Base-by-base conservation (phyloP, 2,329 filamentous ascomycete genomes). In the Clonostachys solani region DNA sequence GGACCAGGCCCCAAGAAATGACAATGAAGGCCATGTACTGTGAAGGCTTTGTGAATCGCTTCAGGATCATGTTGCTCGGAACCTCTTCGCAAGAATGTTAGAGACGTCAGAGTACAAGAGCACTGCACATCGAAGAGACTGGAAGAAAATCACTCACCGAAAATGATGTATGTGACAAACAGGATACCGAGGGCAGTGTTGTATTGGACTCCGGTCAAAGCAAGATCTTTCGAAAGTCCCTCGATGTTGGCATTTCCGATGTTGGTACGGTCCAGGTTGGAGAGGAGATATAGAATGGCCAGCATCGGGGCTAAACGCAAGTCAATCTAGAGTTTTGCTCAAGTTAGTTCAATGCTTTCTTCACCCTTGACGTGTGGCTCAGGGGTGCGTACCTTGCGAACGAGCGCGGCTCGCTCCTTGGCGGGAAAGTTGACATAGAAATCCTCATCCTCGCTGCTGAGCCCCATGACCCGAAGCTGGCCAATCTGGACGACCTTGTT, bases 91-190 rank as follows among this genome's bases (percentile, higher is more conserved):
- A 13, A 37, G 35, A 37, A 16, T 37, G 5, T 19, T 19, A 19
- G 18, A 19, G 18, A 19, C 18, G 18, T 5, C 18, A 4, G 18
- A n/a, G 18, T 19, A 4, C 5, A 19, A 5, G 56, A 55, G 60
- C 78, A 5, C 15, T 4, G 10, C 54, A 49, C 36, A 33, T n/a
- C 23, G 19, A 46, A 43, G 33, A 47, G 6, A 44, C 16, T 23
- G 51, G 52, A 45, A 19, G 50, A 53, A 12, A 55, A 65, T 1
- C 18, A 19, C 18, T 19, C 5, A 19, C 18, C 18, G 18, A 19
- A 19, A 4, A 5, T 19, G 18, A 81, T 73, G 50, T 83, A 84
- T 9, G 80, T 80, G 2, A 78, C 68, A 0, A 77, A 81, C 70
- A 78, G 84, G 40, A 71, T 72, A 4, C 75, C 71, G 45, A 53